Evolutionary conservation across 2,329 filamentous ascomycete genomes (phyloP), one percentile per base, ranked within the genome.

Genomic region (Lasiodiplodia theobromae): DNA sequence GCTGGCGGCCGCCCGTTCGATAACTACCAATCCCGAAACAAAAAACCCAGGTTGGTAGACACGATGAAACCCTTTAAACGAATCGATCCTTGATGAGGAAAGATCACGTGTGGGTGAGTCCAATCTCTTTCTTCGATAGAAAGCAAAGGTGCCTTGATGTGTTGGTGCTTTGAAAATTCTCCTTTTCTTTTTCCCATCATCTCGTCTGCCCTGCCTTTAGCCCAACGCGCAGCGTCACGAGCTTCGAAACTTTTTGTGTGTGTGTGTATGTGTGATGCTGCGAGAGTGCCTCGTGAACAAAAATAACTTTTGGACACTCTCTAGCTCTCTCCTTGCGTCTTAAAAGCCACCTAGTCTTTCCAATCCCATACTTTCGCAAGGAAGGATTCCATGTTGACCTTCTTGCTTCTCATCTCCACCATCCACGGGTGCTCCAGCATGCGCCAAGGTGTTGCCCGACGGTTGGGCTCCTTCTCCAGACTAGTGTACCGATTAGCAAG

Each of bases 341-440:
- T 78, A 89, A 71, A 47, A 47, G 44, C 44, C 40, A 10, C 44
- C 44, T 47, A 47, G 8, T 93, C 89, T 72, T 96, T 90, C 96
- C 96, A 99, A 69, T 94, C 96, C 96, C 96, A 99, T 53, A 99
- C 96, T 74, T 96, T 94, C 70, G 91, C 89, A 69, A 99, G 87
- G 81, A 97, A 99, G 76, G 94, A 92, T 72, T 89, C 89, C 94
- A 99, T 98, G 81, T 98, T 98, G 78, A 99, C 96, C 74, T 96
- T 93, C 85, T 97, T 98, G 67, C 89, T 86, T 76, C 91, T 91
- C 93, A 98, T 98, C 76, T 99, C 96, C 52, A 93, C 85, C 91
- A 99, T 97, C 96, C 96, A 99, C 2, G 96, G 96, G 82, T 99
- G 96, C 78, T 99, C 96, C 71, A 97, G 88, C 94, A 99, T 99